phyloP scores from a whole-genome alignment of 75 land plant species.

The Sequoia sempervirens region DNA sequence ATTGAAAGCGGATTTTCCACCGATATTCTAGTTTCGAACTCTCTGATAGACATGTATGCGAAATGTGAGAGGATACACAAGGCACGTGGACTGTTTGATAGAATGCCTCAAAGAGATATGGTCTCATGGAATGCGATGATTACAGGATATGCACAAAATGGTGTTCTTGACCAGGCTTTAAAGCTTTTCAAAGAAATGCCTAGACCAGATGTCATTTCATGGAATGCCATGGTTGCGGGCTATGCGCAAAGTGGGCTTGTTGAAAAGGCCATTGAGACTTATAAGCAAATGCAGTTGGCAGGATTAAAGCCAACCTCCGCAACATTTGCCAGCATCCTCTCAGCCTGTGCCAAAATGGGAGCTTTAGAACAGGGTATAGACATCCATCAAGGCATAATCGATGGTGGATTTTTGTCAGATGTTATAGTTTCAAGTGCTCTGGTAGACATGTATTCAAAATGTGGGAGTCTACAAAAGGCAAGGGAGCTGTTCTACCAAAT shows the following conservation, averaged over 20 bases:
- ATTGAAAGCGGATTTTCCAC: too few species aligned
- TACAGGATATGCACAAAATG: background rate
- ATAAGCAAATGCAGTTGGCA: background rate
- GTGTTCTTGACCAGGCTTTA: background rate
- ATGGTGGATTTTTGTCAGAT: slow-evolving; percentile 2
- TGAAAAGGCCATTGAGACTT: background rate
- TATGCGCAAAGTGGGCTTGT: background rate
- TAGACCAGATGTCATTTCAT: background rate
- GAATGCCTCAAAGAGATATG: too few species aligned
- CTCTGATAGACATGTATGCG: too few species aligned
- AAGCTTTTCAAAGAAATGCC: background rate
- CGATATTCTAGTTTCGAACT: too few species aligned
- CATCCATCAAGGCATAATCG: background rate
- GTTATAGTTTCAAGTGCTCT: slow-evolving; percentile 36
- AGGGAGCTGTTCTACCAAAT: slow-evolving; percentile 26
- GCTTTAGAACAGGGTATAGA: background rate
- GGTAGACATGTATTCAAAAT: slow-evolving; percentile 55
- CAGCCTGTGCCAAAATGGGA: background rate
- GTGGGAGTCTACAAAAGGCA: slow-evolving; percentile 37
- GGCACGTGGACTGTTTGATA: too few species aligned
- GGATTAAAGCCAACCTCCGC: background rate
- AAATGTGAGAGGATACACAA: too few species aligned
- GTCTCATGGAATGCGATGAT: background rate
- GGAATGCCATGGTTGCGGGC: background rate
- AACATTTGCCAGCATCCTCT: background rate